Evolutionary conservation across 306 rosid species (phyloP), one percentile per base, ranked within the genome.

Genomic region (Medicago lupulina): DNA sequence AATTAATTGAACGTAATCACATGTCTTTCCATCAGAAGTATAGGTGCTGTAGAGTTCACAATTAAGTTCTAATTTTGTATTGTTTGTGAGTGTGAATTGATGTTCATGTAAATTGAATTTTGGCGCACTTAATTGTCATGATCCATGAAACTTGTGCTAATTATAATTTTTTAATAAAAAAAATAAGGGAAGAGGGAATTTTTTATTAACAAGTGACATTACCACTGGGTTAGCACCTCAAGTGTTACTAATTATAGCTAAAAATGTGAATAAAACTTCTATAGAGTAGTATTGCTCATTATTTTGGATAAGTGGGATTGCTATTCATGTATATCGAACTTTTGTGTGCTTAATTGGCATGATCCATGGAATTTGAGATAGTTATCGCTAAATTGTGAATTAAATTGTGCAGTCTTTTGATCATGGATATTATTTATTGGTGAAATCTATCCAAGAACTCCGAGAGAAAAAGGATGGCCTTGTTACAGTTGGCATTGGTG

Each of bases 391-490:
- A 76, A 9, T 21, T 70, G 41, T 57, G 74, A 53, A 83, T 84
- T 79, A 66, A 58, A 75, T 89, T 69, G 49, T 88, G 93, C 97
- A 96, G 99, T 89, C 98, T 79, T 96, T 96, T 21, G 99, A 96
- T 88, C 98, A 89, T 36, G 99, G 99, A 67, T 92, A 92, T 79
- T 95, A 95, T 85, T 85, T 95, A 47, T 83, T 95, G 64, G 97
- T 95, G 70, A 96, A 92, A 84, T 96, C 99, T 76, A 85, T 96
- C 59, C 99, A 96, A 96, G 99, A 96, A 82, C 93, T 96, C 46
- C 85, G 99, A 82, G 97, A 89, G 86, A 96, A 85, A 72, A 96
- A 96, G 70, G 89, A 87, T 55, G 93, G 97, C 62, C 84, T 92
- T 75, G 99, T 96, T 60, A 89, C 93, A 7, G 96, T 90, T 76